Evolutionary conservation across 495 filamentous ascomycete species (phyloP).

Genomic region (Annulohypoxylon bovei): DNA sequence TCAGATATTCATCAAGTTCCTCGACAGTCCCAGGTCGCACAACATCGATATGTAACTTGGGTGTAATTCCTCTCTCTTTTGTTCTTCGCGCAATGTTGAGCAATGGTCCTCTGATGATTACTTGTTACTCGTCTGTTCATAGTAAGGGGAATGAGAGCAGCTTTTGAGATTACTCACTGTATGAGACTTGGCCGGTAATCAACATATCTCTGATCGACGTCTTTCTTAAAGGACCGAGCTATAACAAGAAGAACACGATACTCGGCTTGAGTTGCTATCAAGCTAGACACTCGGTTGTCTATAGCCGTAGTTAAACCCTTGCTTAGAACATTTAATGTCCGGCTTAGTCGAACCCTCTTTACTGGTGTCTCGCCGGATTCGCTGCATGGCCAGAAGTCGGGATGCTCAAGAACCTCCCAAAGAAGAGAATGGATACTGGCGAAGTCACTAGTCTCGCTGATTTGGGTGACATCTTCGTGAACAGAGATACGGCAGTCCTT

Average conservation of each 20-base stretch:
- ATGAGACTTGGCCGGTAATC: conserved; percentile 8
- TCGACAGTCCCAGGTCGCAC: conserved; percentile 3
- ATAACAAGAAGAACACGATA: conserved; percentile 5
- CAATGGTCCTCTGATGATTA: background rate
- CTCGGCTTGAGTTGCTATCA: background rate
- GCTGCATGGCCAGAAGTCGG: conserved; percentile 2
- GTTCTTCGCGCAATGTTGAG: conserved; percentile 6
- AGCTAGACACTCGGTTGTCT: background rate
- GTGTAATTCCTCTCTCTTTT: background rate
- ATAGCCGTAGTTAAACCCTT: background rate
- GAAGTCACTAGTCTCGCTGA: background rate
- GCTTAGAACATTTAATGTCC: background rate
- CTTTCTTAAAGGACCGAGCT: conserved; percentile 7
- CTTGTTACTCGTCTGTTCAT: background rate
- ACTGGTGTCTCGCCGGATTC: background rate
- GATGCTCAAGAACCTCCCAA: conserved; percentile 3
- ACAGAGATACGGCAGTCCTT: conserved; percentile 4
- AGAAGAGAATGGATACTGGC: background rate
- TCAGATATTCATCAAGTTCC: conserved; percentile 8
- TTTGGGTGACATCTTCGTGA: background rate
- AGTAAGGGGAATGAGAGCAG: background rate
- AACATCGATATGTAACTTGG: conserved; percentile 12
- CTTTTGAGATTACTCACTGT: background rate
- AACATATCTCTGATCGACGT: conserved; percentile 1
- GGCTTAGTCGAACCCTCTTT: conserved; percentile 5